Conservation (phyloP, 805 yeast genomes). For the Candida tammaniensis region DNA sequence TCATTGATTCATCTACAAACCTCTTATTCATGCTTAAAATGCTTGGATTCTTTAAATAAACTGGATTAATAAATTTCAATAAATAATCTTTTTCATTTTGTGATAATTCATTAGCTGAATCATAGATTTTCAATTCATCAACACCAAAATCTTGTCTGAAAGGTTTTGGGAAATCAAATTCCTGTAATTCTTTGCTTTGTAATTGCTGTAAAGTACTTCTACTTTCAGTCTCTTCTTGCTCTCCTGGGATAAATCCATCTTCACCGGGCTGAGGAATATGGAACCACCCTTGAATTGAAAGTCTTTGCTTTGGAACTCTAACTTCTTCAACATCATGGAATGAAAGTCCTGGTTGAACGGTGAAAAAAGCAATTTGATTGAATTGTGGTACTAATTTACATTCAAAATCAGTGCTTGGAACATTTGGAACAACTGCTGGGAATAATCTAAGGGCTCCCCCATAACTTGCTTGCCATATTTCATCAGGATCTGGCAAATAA, state of each 20-base stretch:
- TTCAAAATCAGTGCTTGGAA: conserved; percentile 76
- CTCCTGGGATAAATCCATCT: conserved; percentile 77
- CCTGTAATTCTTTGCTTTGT: conserved; percentile 72
- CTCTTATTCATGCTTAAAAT: conserved; percentile 43
- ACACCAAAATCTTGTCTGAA: conserved; percentile 41
- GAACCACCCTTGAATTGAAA: conserved; percentile 98
- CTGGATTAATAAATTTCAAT: conserved; percentile 52
- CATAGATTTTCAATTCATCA: conserved; percentile 33
- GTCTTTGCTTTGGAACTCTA: conserved; percentile 80
- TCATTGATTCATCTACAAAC: conserved; percentile 67
- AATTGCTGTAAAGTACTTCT: conserved; percentile 75
- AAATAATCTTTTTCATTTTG: conserved; percentile 50
- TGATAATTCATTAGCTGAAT: conserved; percentile 18
- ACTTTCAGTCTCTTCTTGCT: conserved; percentile 74
- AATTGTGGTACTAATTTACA: conserved; percentile 83
- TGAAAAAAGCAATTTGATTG: conserved; percentile 94
- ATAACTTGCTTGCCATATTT: conserved; percentile 82
- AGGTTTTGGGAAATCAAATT: conserved; percentile 78
- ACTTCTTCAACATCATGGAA: conserved; percentile 99
- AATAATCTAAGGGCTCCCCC: conserved; percentile 91
- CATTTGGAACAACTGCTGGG: conserved; percentile 84
- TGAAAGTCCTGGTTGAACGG: conserved; percentile 92
- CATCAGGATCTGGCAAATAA: conserved; percentile 90
- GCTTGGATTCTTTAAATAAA: conserved; percentile 37
- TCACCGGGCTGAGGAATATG: conserved; percentile 96